A percentile compares a stretch with the other conserved stretches of the same genome.
Evolutionary conservation across 352 stramenopile species (phyloP).

Genomic region (Phytophthora crassamura): DNA sequence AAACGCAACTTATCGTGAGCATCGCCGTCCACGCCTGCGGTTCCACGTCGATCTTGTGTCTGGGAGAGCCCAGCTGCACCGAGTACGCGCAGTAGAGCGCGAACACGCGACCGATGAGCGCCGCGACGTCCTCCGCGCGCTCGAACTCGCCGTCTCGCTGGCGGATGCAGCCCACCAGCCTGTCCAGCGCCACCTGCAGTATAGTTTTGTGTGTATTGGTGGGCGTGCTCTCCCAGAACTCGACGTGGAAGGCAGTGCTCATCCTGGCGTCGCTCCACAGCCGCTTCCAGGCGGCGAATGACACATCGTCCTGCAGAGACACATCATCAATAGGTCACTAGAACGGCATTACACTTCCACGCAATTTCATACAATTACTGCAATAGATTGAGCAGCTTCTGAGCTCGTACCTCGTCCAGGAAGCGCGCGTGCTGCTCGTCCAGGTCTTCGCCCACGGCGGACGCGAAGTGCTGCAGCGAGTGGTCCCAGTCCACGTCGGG

Average conservation of each 20-base stretch:
- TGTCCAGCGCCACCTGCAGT: slow-evolving; percentile 59
- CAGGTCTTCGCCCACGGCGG: slow-evolving; percentile 44
- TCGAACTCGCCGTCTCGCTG: slow-evolving; percentile 35
- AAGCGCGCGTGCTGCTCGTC: slow-evolving; percentile 49
- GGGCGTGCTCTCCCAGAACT: slow-evolving; percentile 78
- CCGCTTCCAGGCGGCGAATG: slow-evolving; percentile 55
- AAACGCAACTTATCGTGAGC: slow-evolving; percentile 44
- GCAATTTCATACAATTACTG: no score
- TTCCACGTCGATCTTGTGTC: slow-evolving; percentile 71
- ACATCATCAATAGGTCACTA: background rate
- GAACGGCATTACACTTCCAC: no score
- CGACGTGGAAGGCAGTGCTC: slow-evolving; percentile 73
- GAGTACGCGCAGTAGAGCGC: slow-evolving; percentile 70
- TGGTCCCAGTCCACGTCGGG: slow-evolving; percentile 41
- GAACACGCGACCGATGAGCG: slow-evolving; percentile 58
- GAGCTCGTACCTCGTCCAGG: slow-evolving; percentile 24
- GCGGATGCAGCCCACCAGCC: slow-evolving; percentile 50
- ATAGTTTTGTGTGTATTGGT: slow-evolving; percentile 62
- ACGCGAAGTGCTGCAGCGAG: slow-evolving; percentile 49
- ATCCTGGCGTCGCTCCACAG: slow-evolving; percentile 54
- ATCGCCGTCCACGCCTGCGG: slow-evolving; percentile 53
- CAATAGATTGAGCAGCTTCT: no score
- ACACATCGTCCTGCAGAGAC: slow-evolving; percentile 32
- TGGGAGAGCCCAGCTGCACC: slow-evolving; percentile 60
- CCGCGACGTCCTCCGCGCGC: slow-evolving; percentile 7